Evolutionary conservation across 306 rosid species (phyloP).

Genomic region (Quercus robur): DNA sequence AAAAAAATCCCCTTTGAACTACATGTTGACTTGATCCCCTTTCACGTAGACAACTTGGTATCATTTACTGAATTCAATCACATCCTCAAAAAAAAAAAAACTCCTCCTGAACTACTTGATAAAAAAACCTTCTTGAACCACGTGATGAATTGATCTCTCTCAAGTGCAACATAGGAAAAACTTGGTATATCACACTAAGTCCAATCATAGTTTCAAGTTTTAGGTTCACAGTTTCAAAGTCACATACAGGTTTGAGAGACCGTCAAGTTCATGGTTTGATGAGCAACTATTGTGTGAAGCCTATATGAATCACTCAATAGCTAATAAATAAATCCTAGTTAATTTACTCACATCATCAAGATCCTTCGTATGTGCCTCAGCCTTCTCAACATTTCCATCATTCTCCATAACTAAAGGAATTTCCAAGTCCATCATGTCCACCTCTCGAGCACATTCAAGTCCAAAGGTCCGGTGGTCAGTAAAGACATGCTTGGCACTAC

Average conservation of each 20-base stretch:
- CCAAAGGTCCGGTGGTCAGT: constrained; percentile 23
- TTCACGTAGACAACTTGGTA: no score
- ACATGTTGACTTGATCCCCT: no score
- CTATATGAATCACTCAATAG: constrained; percentile 9
- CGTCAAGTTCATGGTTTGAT: not conserved
- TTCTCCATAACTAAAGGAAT: constrained; percentile 46
- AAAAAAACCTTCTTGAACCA: no score
- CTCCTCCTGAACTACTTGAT: no score
- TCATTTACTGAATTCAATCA: no score
- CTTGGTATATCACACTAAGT: no score
- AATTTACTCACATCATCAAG: constrained; percentile 79
- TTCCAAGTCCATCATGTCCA: constrained; percentile 49
- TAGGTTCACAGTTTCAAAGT: not conserved
- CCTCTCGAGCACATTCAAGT: constrained; percentile 37
- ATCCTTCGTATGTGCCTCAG: constrained; percentile 73
- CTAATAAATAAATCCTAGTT: not conserved
- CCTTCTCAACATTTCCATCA: constrained; percentile 74
- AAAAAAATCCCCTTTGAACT: no score
- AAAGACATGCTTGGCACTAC: constrained; percentile 24
- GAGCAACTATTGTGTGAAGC: not conserved
- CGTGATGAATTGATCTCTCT: no score
- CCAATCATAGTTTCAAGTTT: not conserved
- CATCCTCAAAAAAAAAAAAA: no score
- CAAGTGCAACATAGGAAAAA: no score
- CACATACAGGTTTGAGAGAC: not conserved